These are phyloP conservation scores for Fusarium keratoplasticum DNA, from an alignment of 2,329 filamentous ascomycete species.

Conservation along the genomic window DNA sequence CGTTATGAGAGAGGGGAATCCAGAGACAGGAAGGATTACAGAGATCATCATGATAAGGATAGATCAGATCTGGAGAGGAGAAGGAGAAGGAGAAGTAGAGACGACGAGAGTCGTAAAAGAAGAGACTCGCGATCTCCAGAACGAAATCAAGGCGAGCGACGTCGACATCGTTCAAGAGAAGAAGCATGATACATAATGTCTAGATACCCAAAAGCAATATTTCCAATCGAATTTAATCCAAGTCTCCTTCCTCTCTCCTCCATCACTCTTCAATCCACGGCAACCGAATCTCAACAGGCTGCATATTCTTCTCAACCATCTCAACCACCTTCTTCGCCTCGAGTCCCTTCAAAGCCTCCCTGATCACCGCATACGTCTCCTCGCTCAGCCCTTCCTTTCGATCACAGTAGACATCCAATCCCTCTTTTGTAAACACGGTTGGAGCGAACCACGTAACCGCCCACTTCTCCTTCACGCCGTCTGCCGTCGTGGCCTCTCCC, in stretches of 20 bases:
- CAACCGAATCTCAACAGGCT: slow-evolving; percentile 62
- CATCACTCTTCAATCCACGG: slow-evolving; percentile 57
- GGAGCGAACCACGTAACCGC: slow-evolving; percentile 87
- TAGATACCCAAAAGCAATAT: slow-evolving; percentile 24
- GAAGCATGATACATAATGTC: slow-evolving; percentile 13
- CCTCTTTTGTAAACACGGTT: slow-evolving; percentile 85
- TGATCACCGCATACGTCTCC: slow-evolving; percentile 67
- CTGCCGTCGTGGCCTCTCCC: slow-evolving; percentile 64
- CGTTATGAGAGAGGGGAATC: slow-evolving; percentile 18
- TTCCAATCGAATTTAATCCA: not conserved
- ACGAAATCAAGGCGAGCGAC: slow-evolving; percentile 14
- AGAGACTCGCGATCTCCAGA: slow-evolving; percentile 32
- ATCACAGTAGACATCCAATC: slow-evolving; percentile 81
- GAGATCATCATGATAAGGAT: slow-evolving; percentile 5
- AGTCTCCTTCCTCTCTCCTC: not conserved
- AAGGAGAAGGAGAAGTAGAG: slow-evolving; percentile 6
- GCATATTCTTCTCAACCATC: slow-evolving; percentile 62
- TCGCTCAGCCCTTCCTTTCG: slow-evolving; percentile 69
- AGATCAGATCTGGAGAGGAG: slow-evolving; percentile 3
- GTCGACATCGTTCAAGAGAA: slow-evolving; percentile 19
- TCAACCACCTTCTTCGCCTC: slow-evolving; percentile 66
- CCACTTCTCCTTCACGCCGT: slow-evolving; percentile 68
- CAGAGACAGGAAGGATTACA: slow-evolving; percentile 8
- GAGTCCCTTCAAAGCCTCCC: slow-evolving; percentile 58
- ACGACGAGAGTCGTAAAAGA: slow-evolving; percentile 21